Percentiles rank a stretch among this genome's conserved stretches.
Conservation (phyloP, 2,329 filamentous ascomycete genomes). For the Calonectria pseudoturangicola region DNA sequence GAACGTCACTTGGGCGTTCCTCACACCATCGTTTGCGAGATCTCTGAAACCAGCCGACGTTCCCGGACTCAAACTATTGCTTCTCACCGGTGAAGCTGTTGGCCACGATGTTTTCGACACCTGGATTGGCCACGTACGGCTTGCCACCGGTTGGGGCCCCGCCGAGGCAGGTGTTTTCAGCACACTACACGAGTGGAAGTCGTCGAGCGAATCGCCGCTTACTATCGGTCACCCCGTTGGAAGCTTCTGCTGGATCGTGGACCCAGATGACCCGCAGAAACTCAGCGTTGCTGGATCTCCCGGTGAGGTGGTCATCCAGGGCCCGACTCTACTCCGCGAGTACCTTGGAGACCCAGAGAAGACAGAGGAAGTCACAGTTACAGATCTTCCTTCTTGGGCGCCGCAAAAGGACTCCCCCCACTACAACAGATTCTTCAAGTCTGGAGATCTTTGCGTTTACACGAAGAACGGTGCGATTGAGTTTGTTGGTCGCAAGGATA, state of each 20-base stretch:
- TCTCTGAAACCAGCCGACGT: not conserved
- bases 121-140: constrained; percentile 41
- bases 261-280: constrained; percentile 44
- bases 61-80: constrained; percentile 14
- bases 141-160: constrained; percentile 46
- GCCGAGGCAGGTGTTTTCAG: constrained; percentile 37
- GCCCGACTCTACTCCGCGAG: constrained; percentile 50
- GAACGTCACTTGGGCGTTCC: constrained; percentile 4
- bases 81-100: constrained; percentile 41
- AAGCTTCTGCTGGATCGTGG: constrained; percentile 52
- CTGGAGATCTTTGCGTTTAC: constrained; percentile 53
- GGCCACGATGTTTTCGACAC: constrained; percentile 27
- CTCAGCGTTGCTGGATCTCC: constrained; percentile 48
- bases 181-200: not conserved
- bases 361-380: constrained; percentile 54
- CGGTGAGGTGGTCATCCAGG: constrained; percentile 56
- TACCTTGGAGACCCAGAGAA: constrained; percentile 49
- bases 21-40: constrained; percentile 10
- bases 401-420: constrained; percentile 40
- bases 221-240: constrained; percentile 17
- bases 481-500: constrained; percentile 70
- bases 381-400: constrained; percentile 52
- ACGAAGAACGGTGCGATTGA: constrained; percentile 59
- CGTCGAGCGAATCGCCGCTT: constrained; percentile 13
- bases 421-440: constrained; percentile 44